A percentile compares a stretch with the other conserved stretches of the same genome.
Conservation (phyloP, 805 yeast species). For the Metschnikowia aberdeeniae region DNA sequence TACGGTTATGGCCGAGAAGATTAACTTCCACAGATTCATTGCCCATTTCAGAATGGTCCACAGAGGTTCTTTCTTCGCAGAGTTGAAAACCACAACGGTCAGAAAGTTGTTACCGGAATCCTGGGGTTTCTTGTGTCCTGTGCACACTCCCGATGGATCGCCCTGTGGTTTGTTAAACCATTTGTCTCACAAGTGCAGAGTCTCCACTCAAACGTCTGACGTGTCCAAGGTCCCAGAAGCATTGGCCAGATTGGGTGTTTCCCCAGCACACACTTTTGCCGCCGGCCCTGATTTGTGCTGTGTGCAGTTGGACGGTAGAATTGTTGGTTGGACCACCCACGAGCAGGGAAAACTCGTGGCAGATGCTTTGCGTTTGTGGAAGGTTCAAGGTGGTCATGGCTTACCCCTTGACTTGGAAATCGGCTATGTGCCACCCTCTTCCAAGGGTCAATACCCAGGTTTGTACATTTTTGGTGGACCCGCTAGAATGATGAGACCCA, state of each 20-base stretch:
- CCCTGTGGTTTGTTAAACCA: slow-evolving; percentile 98
- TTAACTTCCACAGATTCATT: slow-evolving; percentile 92
- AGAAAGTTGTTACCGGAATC: slow-evolving; percentile 95
- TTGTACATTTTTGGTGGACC: slow-evolving; percentile 85
- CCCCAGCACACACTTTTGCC: slow-evolving; percentile 71
- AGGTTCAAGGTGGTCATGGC: slow-evolving; percentile 74
- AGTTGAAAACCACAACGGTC: slow-evolving; percentile 94
- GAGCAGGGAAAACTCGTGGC: slow-evolving; percentile 82
- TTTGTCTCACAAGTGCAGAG: slow-evolving; percentile 90
- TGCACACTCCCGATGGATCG: slow-evolving; percentile 98
- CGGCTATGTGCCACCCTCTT: slow-evolving; percentile 94
- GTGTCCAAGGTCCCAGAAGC: slow-evolving; percentile 66
- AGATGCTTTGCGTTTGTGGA: slow-evolving; percentile 88
- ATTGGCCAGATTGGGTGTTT: slow-evolving; percentile 70
- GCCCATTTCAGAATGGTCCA: slow-evolving; percentile 99
- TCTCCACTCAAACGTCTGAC: slow-evolving; percentile 73
- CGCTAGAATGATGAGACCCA: slow-evolving; percentile 95
- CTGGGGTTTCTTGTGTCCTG: slow-evolving; percentile 99
- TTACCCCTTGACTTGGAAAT: slow-evolving; percentile 85
- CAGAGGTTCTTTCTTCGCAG: slow-evolving; percentile 98
- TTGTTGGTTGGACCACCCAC: slow-evolving; percentile 93
- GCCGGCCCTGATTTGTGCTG: slow-evolving; percentile 89
- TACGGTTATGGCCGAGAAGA: slow-evolving; percentile 98
- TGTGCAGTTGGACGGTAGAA: slow-evolving; percentile 88
- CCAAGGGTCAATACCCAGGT: slow-evolving; percentile 97